phyloP scores from a whole-genome alignment of 768 basidiomycete species.

The Leccinellum luteum region DNA sequence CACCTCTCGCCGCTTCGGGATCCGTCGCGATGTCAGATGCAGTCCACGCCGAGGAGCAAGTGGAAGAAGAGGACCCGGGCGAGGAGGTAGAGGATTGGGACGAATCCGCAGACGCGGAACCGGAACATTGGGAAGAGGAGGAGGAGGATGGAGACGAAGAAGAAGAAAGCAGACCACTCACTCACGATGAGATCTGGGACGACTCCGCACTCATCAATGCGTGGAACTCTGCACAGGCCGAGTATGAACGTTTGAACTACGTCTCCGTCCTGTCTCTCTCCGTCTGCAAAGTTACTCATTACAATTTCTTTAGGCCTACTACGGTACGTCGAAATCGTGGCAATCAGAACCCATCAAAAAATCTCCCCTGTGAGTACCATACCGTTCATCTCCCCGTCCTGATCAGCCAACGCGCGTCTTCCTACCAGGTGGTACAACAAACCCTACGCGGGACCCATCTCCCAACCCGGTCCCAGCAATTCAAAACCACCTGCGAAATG shows the following conservation, averaged over 20 bases:
- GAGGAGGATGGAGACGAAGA: conserved; percentile 34
- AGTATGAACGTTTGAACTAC: conserved; percentile 75
- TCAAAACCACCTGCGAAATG: neutral
- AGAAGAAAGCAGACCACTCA: conserved; percentile 60
- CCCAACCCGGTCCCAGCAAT: conserved; percentile 11
- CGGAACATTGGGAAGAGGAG: conserved; percentile 1
- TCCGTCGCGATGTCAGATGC: neutral
- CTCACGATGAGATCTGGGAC: conserved; percentile 81
- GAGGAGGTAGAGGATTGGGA: conserved; percentile 19
- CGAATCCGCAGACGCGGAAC: conserved; percentile 6
- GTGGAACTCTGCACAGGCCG: conserved; percentile 81
- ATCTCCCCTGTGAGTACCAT: conserved; percentile 61
- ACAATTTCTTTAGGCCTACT: conserved; percentile 42
- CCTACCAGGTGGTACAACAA: conserved; percentile 72
- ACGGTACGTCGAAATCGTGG: conserved; percentile 70
- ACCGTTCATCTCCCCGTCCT: neutral
- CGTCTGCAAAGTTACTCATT: neutral
- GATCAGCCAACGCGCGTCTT: neutral
- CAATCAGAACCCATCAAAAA: conserved; percentile 67
- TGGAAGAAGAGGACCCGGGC: conserved; percentile 20
- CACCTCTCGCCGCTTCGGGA: neutral
- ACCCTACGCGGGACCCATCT: conserved; percentile 34
- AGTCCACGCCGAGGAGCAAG: neutral
- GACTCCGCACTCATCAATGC: conserved; percentile 80
- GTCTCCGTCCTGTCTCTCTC: conserved; percentile 6